Conservation (phyloP, 371 early-diverging fungal species). For the Mortierella sp. region DNA sequence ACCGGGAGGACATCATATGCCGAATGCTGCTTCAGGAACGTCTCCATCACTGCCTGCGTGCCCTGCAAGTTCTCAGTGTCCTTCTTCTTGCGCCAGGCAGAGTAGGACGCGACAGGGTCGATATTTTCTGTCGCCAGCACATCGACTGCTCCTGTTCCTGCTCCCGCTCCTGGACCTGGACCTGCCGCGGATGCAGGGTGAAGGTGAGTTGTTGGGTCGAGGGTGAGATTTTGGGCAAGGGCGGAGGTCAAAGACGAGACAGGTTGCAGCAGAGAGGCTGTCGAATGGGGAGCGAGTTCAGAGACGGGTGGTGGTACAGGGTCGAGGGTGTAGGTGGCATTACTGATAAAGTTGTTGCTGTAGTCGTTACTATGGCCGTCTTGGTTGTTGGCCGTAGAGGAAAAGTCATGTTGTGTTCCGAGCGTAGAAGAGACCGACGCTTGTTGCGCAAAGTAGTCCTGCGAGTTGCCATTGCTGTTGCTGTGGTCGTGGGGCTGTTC, state of each 20-base stretch:
- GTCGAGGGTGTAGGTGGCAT: background rate
- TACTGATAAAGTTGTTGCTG: background rate
- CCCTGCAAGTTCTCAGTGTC: constrained; percentile 41
- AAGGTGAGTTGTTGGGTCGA: background rate
- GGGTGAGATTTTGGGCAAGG: constrained; percentile 10
- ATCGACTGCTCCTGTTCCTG: constrained; percentile 7
- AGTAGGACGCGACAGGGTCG: constrained; percentile 55
- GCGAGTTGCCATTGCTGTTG: background rate
- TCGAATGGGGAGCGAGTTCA: background rate
- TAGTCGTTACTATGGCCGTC: background rate
- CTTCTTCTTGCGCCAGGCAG: constrained; percentile 54
- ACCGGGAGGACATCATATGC: constrained; percentile 93
- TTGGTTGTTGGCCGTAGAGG: background rate
- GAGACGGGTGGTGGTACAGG: background rate
- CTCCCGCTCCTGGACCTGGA: background rate
- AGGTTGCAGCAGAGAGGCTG: constrained; percentile 17
- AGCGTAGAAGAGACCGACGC: background rate
- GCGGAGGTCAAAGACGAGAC: constrained; percentile 26
- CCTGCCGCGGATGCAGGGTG: constrained; percentile 13
- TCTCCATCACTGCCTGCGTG: constrained; percentile 64
- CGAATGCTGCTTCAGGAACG: constrained; percentile 84
- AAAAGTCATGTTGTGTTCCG: background rate
- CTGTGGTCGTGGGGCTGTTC: background rate
- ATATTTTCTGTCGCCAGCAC: constrained; percentile 32
- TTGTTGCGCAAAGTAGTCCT: constrained; percentile 19